Conservation (phyloP, 2,329 filamentous ascomycete genomes). For the Monilinia aucupariae region DNA sequence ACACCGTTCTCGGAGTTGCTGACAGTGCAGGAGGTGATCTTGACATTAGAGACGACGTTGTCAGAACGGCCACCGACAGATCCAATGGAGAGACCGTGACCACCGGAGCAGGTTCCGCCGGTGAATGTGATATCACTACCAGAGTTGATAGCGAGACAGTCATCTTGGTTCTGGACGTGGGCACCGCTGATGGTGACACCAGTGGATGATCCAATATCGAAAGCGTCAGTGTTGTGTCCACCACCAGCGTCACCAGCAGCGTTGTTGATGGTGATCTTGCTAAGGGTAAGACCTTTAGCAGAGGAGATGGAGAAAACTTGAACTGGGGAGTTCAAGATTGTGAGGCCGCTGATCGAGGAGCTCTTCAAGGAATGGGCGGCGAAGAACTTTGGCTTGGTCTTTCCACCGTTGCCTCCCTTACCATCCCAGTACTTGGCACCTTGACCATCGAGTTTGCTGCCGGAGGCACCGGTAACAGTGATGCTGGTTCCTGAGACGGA, state of each 20-base stretch:
- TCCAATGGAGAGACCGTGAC: conserved; percentile 50
- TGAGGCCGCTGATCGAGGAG: conserved; percentile 46
- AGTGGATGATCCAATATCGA: conserved; percentile 44
- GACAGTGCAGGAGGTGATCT: conserved; percentile 45
- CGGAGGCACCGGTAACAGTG: conserved; percentile 26
- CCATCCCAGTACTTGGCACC: conserved; percentile 49
- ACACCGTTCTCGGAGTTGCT: conserved; percentile 48
- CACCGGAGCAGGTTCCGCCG: conserved; percentile 30
- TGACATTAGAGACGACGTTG: conserved; percentile 51
- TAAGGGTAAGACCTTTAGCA: conserved; percentile 42
- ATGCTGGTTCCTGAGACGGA: conserved; percentile 33
- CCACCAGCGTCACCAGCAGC: conserved; percentile 42
- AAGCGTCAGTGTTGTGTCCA: conserved; percentile 51
- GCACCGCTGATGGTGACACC: conserved; percentile 47
- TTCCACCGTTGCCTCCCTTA: conserved; percentile 52
- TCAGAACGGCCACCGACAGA: conserved; percentile 51
- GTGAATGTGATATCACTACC: conserved; percentile 38
- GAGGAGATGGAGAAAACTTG: conserved; percentile 46
- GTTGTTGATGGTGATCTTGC: conserved; percentile 52
- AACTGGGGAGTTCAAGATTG: conserved; percentile 50
- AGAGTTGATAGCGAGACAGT: conserved; percentile 55
- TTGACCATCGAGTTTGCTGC: conserved; percentile 47
- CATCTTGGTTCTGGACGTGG: conserved; percentile 53
- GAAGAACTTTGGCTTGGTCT: conserved; percentile 62
- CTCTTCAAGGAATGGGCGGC: conserved; percentile 46